Evolutionary conservation across 805 yeast genomes (phyloP).

Genomic region (Candida rishiriensis): DNA sequence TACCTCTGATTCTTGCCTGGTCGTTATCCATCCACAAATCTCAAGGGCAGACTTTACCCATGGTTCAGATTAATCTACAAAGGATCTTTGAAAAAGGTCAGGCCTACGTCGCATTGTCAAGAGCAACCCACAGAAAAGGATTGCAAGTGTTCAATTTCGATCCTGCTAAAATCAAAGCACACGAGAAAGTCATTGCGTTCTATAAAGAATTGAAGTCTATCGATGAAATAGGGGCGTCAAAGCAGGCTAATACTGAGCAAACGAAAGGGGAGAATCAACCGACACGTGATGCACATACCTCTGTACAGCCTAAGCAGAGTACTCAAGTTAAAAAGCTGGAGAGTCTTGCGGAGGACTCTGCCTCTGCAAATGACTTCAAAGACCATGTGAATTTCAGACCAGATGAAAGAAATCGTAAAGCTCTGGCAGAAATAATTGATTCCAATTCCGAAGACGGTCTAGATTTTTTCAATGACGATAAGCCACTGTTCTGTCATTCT

Average conservation of each 20-base stretch:
- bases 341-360: background rate
- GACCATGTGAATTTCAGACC: background rate
- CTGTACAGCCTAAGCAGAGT: background rate
- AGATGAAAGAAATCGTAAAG: too few species aligned
- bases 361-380: background rate
- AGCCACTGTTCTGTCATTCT: too few species aligned
- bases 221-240: slow-evolving; percentile 23
- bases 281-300: background rate
- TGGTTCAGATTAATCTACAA: slow-evolving; percentile 64
- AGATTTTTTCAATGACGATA: too few species aligned
- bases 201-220: slow-evolving; percentile 46
- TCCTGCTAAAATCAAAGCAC: slow-evolving; percentile 58
- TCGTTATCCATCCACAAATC: slow-evolving; percentile 90
- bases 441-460: too few species aligned
- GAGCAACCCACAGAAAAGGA: slow-evolving; percentile 77
- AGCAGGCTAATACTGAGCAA: background rate
- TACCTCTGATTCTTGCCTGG: slow-evolving; percentile 94
- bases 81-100: slow-evolving; percentile 80
- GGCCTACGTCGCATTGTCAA: slow-evolving; percentile 90
- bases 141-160: slow-evolving; percentile 77
- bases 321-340: background rate
- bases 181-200: slow-evolving; percentile 65
- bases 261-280: too few species aligned
- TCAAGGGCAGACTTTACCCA: slow-evolving; percentile 75
- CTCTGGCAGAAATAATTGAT: too few species aligned